phyloP scores from a whole-genome alignment of 1,139 yeast genomes.

The Pichia sp. region DNA sequence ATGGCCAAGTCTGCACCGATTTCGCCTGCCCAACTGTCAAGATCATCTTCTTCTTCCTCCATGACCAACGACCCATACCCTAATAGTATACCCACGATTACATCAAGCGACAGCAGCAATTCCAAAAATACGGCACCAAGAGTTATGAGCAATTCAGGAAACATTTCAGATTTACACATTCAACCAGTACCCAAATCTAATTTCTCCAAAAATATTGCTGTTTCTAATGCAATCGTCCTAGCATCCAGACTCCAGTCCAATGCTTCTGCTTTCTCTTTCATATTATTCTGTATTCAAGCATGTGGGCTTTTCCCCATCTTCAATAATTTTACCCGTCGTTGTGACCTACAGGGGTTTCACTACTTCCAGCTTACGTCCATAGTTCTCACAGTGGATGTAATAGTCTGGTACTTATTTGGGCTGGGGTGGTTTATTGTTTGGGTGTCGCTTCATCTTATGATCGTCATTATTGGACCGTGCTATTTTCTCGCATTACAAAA shows the following conservation, averaged over 20 bases:
- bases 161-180: constrained; percentile 8
- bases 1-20: constrained; percentile 9
- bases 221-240: constrained; percentile 82
- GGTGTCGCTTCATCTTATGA: constrained; percentile 43
- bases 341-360: constrained; percentile 34
- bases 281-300: constrained; percentile 64
- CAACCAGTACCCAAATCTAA: constrained; percentile 41
- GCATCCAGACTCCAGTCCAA: constrained; percentile 79
- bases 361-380: constrained; percentile 34
- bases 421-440: constrained; percentile 41
- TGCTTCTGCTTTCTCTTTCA: constrained; percentile 75
- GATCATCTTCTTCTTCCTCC: neutral
- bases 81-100: neutral
- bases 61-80: neutral
- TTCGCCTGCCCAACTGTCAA: constrained; percentile 1
- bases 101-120: neutral
- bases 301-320: constrained; percentile 72
- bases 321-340: constrained; percentile 51
- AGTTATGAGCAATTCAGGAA: neutral
- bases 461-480: constrained; percentile 59
- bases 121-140: neutral
- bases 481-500: constrained; percentile 69
- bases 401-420: constrained; percentile 39
- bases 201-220: constrained; percentile 73
- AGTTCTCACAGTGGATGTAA: constrained; percentile 28